A percentile compares a stretch with the other conserved stretches of the same genome.
phyloP scores from a whole-genome alignment of 345 rosid genomes.

The Gossypium arboreum region DNA sequence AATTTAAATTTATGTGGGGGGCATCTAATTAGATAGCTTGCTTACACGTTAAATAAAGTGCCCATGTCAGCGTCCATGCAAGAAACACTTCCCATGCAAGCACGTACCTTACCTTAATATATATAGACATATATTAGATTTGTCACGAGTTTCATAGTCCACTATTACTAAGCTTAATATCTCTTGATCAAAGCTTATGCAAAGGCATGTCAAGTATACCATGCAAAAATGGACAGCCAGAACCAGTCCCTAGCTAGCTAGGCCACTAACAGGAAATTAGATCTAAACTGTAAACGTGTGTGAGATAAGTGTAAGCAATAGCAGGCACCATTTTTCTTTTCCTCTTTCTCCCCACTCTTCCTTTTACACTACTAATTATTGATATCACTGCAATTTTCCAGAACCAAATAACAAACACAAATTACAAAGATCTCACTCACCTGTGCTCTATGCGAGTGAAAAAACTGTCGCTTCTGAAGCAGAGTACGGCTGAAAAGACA shows the following conservation, averaged over 20 bases:
- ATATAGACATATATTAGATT: neutral
- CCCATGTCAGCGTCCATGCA: too few species aligned
- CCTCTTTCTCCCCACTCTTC: neutral
- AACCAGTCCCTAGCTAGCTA: neutral
- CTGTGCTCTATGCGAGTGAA: constrained; percentile 99
- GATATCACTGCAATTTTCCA: neutral
- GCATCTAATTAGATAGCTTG: too few species aligned
- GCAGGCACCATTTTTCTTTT: neutral
- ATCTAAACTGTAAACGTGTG: neutral
- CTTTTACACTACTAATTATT: neutral
- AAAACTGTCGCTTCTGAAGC: constrained; percentile 87
- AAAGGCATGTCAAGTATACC: neutral
- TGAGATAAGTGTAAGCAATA: constrained; percentile 1
- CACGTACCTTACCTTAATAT: too few species aligned
- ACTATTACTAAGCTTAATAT: neutral
- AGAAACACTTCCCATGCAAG: too few species aligned
- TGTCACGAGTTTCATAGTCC: neutral
- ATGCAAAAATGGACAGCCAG: neutral
- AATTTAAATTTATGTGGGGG: too few species aligned
- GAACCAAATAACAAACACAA: neutral
- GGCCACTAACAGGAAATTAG: neutral
- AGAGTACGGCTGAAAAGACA: constrained; percentile 63
- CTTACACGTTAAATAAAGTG: too few species aligned
- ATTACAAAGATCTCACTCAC: constrained; percentile 32
- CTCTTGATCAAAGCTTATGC: neutral